Base-by-base conservation (phyloP, 495 filamentous ascomycete species). In the Neurospora africana region DNA sequence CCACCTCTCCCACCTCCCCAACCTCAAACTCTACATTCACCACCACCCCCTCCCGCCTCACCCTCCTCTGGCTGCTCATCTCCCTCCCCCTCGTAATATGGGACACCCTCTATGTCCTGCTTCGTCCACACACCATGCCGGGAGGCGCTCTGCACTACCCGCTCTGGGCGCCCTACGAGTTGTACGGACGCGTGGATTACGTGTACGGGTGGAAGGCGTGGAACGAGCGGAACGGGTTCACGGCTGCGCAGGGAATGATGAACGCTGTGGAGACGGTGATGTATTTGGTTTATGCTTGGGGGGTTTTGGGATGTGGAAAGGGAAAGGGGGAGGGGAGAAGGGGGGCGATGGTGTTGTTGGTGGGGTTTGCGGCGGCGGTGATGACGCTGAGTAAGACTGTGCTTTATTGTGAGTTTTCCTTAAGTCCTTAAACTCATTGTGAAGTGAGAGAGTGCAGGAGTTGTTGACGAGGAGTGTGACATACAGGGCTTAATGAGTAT, bases 361-460 rank as follows among this genome's bases (percentile, higher is more conserved):
- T 92, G 30, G 92, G 86, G 6, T 95, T 91, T 74, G 84, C 85
- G 38, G 86, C 89, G 2, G 89, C 89, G 7, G 84, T 93, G 4
- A 91, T 95, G 91, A 97, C 95, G 2, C 76, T 95, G 1, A 91
- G 89, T 81, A 97, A 97, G 88, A 97, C 94, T 19, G 76, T 92
- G 70, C 81, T 98, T 19, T 98, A 97, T 77, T 91, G 93, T 94
- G 77, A 85, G 90, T 85, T 70, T 38, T 38, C 37, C 37, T 10
- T 37, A 37, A 38, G 37, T 11, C 2, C 30, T 33, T 33, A 33
- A 4, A 33, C 4, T 2, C 2, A 33, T 11, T 11, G 43, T 58
- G 4, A 30, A 27, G 38, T 27, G 35, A 30, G 0, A 21, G n/a
- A 30, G 7, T 33, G 47, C 0, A 15, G 17, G 7, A 33, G 19